These are phyloP conservation scores for Penicillium freii DNA, from an alignment of 2,329 filamentous ascomycete species.

Conservation along the genomic window DNA sequence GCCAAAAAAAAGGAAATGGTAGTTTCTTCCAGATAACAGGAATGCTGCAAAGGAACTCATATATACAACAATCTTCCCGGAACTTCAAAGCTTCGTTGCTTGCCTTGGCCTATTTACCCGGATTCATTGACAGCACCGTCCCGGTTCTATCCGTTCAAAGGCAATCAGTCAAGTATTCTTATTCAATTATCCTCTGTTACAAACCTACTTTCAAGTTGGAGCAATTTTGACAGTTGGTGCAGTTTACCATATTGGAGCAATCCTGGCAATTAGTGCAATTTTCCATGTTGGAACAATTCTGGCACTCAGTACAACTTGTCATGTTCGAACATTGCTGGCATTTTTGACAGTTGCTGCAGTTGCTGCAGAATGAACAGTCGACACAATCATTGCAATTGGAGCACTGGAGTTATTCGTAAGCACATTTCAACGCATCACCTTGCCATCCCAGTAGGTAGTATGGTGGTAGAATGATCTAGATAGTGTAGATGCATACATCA, in stretches of 20 bases:
- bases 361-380: slow-evolving; percentile 4
- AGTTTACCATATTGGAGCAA: too few relatives aligned
- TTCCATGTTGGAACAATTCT: neutral
- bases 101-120: neutral
- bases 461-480: neutral
- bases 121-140: slow-evolving; percentile 3
- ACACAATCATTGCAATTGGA: slow-evolving; percentile 1
- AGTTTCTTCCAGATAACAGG: neutral
- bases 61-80: neutral
- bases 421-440: neutral
- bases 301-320: neutral
- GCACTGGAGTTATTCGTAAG: neutral
- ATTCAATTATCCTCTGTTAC: neutral
- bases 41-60: neutral
- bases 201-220: neutral
- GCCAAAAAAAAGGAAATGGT: neutral
- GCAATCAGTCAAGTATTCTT: neutral
- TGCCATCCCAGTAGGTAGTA: neutral
- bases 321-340: neutral
- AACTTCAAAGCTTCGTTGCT: neutral
- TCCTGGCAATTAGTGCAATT: neutral
- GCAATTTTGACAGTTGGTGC: neutral
- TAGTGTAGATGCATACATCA: neutral
- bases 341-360: neutral
- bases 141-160: neutral